Percentiles rank a stretch among this genome's conserved stretches.
phyloP scores from a whole-genome alignment of 139 green algal genomes.

The Chlorella sp. region DNA sequence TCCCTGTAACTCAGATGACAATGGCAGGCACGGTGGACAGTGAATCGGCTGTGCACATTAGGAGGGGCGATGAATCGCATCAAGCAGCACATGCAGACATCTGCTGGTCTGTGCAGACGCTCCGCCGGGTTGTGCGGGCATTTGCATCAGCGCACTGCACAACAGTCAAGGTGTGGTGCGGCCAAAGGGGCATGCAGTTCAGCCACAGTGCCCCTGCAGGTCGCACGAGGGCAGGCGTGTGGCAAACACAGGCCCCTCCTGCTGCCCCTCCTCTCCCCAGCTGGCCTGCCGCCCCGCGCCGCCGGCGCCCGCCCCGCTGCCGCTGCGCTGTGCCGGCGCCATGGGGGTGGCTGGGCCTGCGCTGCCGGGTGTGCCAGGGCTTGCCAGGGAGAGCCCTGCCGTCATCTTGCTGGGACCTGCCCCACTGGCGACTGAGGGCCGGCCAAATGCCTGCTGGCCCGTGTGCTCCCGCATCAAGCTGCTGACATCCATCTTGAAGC shows the following conservation, averaged over 20 bases:
- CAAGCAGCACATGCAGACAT: too few relatives aligned
- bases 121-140: too few relatives aligned
- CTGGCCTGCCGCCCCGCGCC: background rate
- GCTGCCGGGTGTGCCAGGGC: background rate
- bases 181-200: too few relatives aligned
- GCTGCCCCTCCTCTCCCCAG: background rate
- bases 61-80: too few relatives aligned
- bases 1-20: too few relatives aligned
- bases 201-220: background rate
- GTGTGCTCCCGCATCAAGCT: background rate
- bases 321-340: background rate
- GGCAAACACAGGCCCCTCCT: too few relatives aligned
- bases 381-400: background rate
- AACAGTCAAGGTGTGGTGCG: too few relatives aligned
- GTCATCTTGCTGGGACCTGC: too few relatives aligned
- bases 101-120: too few relatives aligned
- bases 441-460: background rate
- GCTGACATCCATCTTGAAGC: background rate
- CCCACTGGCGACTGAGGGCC: background rate
- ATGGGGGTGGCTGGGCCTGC: background rate
- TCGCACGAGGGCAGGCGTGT: background rate
- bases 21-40: too few relatives aligned
- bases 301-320: background rate
- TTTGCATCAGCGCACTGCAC: too few relatives aligned
- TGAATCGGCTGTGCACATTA: too few relatives aligned